Conservation (phyloP, 805 yeast genomes). For the Isabelozyma gotoi region DNA sequence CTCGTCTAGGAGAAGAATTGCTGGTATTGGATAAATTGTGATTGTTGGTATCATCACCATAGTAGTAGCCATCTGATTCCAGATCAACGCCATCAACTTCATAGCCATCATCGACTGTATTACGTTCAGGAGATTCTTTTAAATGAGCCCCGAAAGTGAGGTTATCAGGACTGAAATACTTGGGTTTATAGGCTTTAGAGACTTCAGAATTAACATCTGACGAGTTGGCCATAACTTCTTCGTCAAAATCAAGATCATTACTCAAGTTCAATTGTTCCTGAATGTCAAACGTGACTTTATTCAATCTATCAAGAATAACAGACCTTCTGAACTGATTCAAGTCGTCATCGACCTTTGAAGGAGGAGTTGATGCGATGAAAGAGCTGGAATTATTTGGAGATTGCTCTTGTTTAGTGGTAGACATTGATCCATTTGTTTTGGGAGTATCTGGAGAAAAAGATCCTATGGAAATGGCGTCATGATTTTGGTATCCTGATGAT, state of each 20-base stretch:
- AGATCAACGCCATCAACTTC: constrained; percentile 1
- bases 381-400: constrained; percentile 5
- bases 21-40: constrained; percentile 19
- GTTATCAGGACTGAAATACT: neutral
- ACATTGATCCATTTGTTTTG: neutral
- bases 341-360: constrained; percentile 5
- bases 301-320: constrained; percentile 35
- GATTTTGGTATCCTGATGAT: neutral
- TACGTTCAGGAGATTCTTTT: neutral
- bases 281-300: constrained; percentile 39
- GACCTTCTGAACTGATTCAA: constrained; percentile 26
- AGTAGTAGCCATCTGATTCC: too few species aligned
- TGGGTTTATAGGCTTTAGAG: neutral
- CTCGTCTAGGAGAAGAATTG: constrained; percentile 24
- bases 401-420: constrained; percentile 5
- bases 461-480: constrained; percentile 32
- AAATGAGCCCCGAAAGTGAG: constrained; percentile 1
- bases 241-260: neutral
- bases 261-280: constrained; percentile 23
- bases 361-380: constrained; percentile 1
- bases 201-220: neutral
- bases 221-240: too few species aligned
- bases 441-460: constrained; percentile 40
- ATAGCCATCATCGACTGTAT: neutral
- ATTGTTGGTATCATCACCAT: constrained; percentile 9